Evolutionary conservation across 305 asterid species (phyloP).

Genomic region (Fraxinus nigra): DNA sequence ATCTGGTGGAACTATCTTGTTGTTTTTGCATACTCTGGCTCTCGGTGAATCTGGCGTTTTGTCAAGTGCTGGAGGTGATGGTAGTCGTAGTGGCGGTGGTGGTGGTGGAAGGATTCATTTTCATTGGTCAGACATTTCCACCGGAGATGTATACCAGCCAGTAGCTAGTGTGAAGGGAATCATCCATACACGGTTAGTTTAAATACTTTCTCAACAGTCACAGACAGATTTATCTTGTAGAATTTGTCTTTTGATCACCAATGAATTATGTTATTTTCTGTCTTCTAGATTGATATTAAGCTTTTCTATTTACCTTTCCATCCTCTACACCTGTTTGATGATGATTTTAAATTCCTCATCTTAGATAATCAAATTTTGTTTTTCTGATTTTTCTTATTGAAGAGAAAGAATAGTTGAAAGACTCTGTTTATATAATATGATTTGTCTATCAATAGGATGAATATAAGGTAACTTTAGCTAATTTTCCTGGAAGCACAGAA

Average conservation of each 20-base stretch:
- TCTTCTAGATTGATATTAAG: constrained; percentile 14
- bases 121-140: constrained; percentile 92
- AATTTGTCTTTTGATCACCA: constrained; percentile 15
- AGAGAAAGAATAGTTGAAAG: neutral
- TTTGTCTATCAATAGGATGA: neutral
- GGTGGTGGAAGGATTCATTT: constrained; percentile 99
- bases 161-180: constrained; percentile 82
- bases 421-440: neutral
- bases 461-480: neutral
- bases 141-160: constrained; percentile 94
- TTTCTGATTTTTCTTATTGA: neutral
- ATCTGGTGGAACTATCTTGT: constrained; percentile 93
- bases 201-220: constrained; percentile 18
- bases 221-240: constrained; percentile 16
- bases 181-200: constrained; percentile 63
- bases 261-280: neutral
- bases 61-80: constrained; percentile 87
- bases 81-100: constrained; percentile 80
- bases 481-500: neutral
- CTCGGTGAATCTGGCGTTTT: constrained; percentile 61
- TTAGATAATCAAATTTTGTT: neutral
- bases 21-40: constrained; percentile 62
- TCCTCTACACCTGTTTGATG: neutral
- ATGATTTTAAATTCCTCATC: neutral
- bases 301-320: constrained; percentile 5